Percentiles rank a stretch among this genome's conserved stretches.
These are phyloP conservation scores for Actinidia polygama DNA, from an alignment of 179 eudicot species.

Conservation along the genomic window DNA sequence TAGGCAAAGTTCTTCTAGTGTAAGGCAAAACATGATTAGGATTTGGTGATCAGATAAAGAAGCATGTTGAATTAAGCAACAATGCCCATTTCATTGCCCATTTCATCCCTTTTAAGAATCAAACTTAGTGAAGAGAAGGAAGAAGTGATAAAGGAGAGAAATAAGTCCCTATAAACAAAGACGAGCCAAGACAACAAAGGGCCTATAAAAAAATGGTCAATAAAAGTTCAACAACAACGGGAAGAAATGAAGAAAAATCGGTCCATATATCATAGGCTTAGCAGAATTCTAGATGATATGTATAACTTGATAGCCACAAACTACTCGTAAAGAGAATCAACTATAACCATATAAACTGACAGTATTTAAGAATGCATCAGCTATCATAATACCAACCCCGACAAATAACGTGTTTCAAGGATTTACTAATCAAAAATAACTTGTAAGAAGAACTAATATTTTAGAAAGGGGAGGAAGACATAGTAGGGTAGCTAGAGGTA, in stretches of 20 bases:
- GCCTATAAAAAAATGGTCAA: too few species aligned
- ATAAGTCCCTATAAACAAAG: neutral
- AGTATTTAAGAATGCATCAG: neutral
- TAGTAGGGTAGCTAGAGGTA: neutral
- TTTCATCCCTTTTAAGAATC: neutral
- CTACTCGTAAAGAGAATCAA: neutral
- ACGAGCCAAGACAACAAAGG: too few species aligned
- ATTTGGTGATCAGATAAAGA: neutral
- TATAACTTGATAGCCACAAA: neutral
- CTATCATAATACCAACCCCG: neutral
- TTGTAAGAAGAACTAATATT: neutral
- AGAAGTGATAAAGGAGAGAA: neutral
- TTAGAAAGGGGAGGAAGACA: neutral
- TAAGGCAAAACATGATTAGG: neutral
- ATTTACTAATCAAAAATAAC: neutral
- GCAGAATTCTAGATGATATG: neutral
- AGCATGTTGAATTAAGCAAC: neutral
- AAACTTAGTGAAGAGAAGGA: neutral
- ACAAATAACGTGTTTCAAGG: too few species aligned
- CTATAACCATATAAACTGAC: neutral
- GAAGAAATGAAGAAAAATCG: neutral
- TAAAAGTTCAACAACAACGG: too few species aligned
- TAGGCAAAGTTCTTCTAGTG: neutral
- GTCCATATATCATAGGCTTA: neutral
- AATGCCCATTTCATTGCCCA: neutral